Percentiles rank a stretch among this genome's conserved stretches.
These are phyloP conservation scores for Curvularia verruculosa DNA, from an alignment of 2,329 filamentous ascomycete species.

Conservation along the genomic window DNA sequence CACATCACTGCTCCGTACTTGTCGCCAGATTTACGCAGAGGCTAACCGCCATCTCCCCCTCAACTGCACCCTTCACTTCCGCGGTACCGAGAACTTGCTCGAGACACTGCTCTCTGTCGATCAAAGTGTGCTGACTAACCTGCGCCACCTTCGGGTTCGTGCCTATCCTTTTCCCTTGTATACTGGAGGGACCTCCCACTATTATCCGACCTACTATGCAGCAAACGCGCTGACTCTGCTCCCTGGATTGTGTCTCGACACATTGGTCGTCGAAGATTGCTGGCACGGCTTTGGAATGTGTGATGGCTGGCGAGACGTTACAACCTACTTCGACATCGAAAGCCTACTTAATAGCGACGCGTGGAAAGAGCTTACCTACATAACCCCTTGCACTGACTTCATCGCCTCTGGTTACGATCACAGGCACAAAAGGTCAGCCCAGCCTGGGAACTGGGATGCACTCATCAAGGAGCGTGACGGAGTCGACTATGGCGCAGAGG, in stretches of 20 bases:
- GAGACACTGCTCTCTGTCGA: conserved; percentile 40
- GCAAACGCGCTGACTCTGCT: conserved; percentile 40
- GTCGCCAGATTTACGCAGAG: conserved; percentile 38
- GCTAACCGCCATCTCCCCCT: conserved; percentile 43
- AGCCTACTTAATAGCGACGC: conserved; percentile 39
- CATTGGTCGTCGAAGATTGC: conserved; percentile 42
- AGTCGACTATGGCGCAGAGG: conserved; percentile 35
- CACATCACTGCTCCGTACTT: conserved; percentile 40
- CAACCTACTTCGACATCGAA: conserved; percentile 46
- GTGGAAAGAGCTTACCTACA: conserved; percentile 43
- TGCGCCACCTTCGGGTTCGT: conserved; percentile 41
- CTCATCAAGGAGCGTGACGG: conserved; percentile 42
- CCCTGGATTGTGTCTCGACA: conserved; percentile 41
- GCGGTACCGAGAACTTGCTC: conserved; percentile 43
- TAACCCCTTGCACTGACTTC: conserved; percentile 45
- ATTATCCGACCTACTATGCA: conserved; percentile 44
- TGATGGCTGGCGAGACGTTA: conserved; percentile 44
- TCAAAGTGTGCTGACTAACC: conserved; percentile 39
- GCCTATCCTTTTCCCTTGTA: conserved; percentile 45
- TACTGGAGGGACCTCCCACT: conserved; percentile 27
- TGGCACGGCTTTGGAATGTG: conserved; percentile 46
- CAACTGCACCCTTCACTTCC: conserved; percentile 41
- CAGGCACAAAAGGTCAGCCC: conserved; percentile 32
- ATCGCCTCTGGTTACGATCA: conserved; percentile 44
- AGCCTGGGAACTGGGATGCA: conserved; percentile 41